Evolutionary conservation across 192 early-diverging fungal genomes (phyloP), one percentile per base, ranked within the genome.

Genomic region (Coemansia sp.): DNA sequence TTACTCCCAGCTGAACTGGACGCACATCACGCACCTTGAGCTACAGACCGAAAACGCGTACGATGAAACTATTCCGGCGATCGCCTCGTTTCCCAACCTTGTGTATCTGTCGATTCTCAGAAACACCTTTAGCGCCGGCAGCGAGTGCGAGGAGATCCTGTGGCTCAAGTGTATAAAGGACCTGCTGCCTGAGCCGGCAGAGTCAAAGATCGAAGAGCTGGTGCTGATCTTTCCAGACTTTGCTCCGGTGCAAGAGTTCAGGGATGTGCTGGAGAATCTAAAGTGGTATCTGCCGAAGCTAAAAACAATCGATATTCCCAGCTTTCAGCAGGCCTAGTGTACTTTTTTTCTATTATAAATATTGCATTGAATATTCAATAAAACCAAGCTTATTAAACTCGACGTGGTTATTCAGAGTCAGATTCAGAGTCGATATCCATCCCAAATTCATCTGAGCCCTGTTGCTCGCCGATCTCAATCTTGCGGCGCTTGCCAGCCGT

Each of bases 391-490:
- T 24, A 32, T 45, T 12, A 35, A 30, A 56, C 18, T 22, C 45
- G 21, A 61, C 22, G 11, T 11, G 18, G 49, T 11, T 45, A 65
- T n/a, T 54, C 24, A 44, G 14, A 62, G 24, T 63, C 42, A n/a
- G n/a, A 65, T n/a, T 54, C 24, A 44, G 14, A 62, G 24, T 63
- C 42, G n/a, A n/a, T n/a, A 27, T 62, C 57, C 74, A 77, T 77
- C 19, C n/a, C n/a, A n/a, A 23, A 57, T 10, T 56, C 64, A 22
- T 57, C 61, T 16, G 29, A 48, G 19, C 32, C 68, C n/a, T n/a
- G n/a, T n/a, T n/a, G n/a, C 45, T 6, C 35, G 23, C 84, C 88
- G 58, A 89, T 56, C 43, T 86, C 83, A 10, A 92, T 77, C 52
- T 82, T 88, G 68, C 84, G 70, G 47, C 83, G 80, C 71, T 93